These are phyloP conservation scores for Ogataea chonburiensis DNA, from an alignment of 805 yeast species.

Conservation along the genomic window DNA sequence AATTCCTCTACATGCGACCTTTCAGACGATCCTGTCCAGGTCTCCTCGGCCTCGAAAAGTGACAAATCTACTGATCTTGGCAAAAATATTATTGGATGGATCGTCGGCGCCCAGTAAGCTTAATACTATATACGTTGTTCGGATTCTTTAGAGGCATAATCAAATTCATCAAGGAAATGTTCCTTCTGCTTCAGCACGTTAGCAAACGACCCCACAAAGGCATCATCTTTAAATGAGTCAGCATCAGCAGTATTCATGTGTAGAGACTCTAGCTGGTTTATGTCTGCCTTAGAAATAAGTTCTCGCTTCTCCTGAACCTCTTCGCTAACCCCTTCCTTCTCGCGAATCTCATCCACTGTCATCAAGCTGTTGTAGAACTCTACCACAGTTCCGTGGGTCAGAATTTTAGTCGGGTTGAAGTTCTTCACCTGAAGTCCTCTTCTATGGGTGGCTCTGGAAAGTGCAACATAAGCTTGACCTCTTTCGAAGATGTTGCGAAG, in stretches of 20 bases:
- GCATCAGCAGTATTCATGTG: constrained; percentile 14
- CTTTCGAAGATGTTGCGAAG: constrained; percentile 73
- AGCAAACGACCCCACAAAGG: too few relatives aligned
- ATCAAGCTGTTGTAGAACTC: constrained; percentile 59
- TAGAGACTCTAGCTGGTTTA: constrained; percentile 14
- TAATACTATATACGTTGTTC: background rate
- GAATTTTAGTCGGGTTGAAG: constrained; percentile 62
- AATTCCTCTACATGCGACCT: constrained; percentile 34
- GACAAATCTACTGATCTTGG: constrained; percentile 29
- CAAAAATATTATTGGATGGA: constrained; percentile 36
- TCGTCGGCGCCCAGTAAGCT: constrained; percentile 32
- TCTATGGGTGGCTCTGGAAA: constrained; percentile 79
- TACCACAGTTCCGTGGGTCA: constrained; percentile 67
- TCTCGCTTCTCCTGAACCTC: too few relatives aligned
- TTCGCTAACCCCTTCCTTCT: too few relatives aligned
- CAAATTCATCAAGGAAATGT: constrained; percentile 3
- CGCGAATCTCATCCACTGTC: constrained; percentile 34
- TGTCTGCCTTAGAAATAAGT: constrained; percentile 9
- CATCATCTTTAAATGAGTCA: constrained; percentile 17
- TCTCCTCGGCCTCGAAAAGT: constrained; percentile 3
- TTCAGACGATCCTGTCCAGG: constrained; percentile 10
- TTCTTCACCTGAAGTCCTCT: constrained; percentile 80
- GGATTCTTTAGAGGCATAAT: background rate
- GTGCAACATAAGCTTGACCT: constrained; percentile 96
- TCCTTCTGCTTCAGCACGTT: constrained; percentile 2